Base-by-base conservation (phyloP, 495 filamentous ascomycete species). In the Tuber borchii region DNA sequence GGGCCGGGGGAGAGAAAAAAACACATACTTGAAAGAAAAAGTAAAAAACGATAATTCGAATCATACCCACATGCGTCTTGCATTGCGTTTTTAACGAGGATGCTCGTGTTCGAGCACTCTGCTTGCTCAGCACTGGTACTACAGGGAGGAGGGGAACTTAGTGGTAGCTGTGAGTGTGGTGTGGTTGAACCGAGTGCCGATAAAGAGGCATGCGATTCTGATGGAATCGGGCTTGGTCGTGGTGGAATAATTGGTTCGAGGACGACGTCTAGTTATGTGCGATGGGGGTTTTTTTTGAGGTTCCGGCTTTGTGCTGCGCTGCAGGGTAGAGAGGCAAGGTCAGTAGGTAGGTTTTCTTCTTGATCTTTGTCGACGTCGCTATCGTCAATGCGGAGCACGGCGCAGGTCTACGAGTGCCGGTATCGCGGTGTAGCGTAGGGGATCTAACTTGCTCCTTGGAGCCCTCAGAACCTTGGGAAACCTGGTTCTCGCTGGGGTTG, bases 231-330 rank as follows among this genome's bases (percentile, higher is more conserved):
- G 56, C 56, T 65, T 65, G 56, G 56, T 65, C 56, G 56, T 65
- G n/a, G 56, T 65, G 56, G 56, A 65, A 65, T 65, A 65, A 65
- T 65, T 65, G 56, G 56, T 65, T 65, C 56, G 56, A 65, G 56
- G n/a, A 12, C 56, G n/a, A 65, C 56, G 26, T 31, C 56, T 12
- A 65, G n/a, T 65, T 65, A 65, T 65, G 56, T 46, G 45, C 12
- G 12, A 65, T 65, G n/a, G n/a, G 26, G 12, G 56, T 31, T 65
- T 65, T 65, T 65, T 65, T 65, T 65, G 56, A 65, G 56, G 56
- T 65, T 65, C 56, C 26, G 56, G 56, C 31, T 65, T 65, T 31
- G n/a, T 65, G 56, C 56, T 65, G 56, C 56, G 4, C 31, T 65
- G 26, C 56, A 65, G 56, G 56, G n/a, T 16, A 3, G 56, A 61